Base-by-base conservation (phyloP, 1,284 basidiomycete genomes). In the Apiotrichum veenhuisii region DNA sequence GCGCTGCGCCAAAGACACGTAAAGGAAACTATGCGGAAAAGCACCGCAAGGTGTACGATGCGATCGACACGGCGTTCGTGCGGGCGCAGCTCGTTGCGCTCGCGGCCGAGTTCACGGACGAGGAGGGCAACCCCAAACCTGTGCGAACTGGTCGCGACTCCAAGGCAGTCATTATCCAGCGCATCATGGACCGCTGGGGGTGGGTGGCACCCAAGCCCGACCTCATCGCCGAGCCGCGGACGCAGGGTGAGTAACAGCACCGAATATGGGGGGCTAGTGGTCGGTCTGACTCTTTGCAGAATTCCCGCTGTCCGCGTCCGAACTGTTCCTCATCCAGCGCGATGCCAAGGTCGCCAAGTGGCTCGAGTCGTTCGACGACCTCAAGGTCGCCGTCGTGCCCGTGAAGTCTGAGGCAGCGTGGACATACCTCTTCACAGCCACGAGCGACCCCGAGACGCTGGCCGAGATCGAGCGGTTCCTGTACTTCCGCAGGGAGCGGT, bases 311-410 rank as follows among this genome's bases (percentile, higher is more conserved):
- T 22, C 52, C 4, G 23, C 57, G 0, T 51, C 58, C 2, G 58
- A 64, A 48, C 49, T 66, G 45, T 66, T 66, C 50, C 50, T 64
- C 26, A 42, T 66, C 18, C 54, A 64, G 49, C 52, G 56, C 23
- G 52, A 56, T 38, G 22, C 23, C 8, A 46, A 26, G 5, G 41
- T 55, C 5, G 18, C 48, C 18, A 38, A 34, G 36, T 47, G 48
- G 43, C 43, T 62, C 25, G 43, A 25, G 14, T 10, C 22, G 17
- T 43, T 58, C 14, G 15, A 25, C 17, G 44, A 34, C 25, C 41
- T 58, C 25, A 18, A 18, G 15, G 17, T 61, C 2, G 33, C 42
- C 7, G 50, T 57, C 23, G 51, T 37, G 18, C 17, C 33, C 25
- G 34, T n/a, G 20, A 22, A 49, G 20, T 34, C 18, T 4, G 43